Conservation (phyloP, 768 basidiomycete genomes). For the Mycena chlorophos region DNA sequence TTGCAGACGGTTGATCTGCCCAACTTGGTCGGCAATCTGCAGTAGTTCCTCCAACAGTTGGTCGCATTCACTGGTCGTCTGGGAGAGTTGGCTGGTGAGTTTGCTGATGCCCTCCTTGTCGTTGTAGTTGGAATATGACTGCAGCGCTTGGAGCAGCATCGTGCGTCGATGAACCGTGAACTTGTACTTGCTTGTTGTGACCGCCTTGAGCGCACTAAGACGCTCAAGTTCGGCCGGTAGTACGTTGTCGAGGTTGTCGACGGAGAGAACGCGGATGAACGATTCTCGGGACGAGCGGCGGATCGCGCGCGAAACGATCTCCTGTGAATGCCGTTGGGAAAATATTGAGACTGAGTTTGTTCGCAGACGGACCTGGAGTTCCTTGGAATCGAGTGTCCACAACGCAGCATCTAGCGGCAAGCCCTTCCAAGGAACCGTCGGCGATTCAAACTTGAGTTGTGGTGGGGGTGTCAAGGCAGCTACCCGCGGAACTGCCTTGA, state of each 20-base stretch:
- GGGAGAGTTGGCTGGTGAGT: conserved; percentile 58
- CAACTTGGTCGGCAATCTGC: conserved; percentile 58
- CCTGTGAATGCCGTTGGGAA: conserved; percentile 46
- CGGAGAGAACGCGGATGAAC: conserved; percentile 67
- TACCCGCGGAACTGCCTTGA: conserved; percentile 12
- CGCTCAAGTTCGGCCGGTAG: conserved; percentile 61
- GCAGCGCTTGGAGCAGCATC: conserved; percentile 71
- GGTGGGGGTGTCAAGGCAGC: conserved; percentile 49
- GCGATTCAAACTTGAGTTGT: conserved; percentile 54
- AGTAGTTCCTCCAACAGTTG: conserved; percentile 57
- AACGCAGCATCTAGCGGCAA: conserved; percentile 69
- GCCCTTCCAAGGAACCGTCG: conserved; percentile 64
- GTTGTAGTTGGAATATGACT: conserved; percentile 45
- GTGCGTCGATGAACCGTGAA: conserved; percentile 66
- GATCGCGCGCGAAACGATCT: conserved; percentile 71
- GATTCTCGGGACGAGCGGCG: conserved; percentile 67
- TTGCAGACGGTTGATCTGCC: conserved; percentile 59
- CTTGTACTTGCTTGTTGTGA: conserved; percentile 65
- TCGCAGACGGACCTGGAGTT: conserved; percentile 43
- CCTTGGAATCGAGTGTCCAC: conserved; percentile 58
- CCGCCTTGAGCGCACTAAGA: conserved; percentile 50
- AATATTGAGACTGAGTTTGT: background rate
- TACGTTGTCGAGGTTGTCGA: conserved; percentile 58
- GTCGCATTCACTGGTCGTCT: conserved; percentile 61
- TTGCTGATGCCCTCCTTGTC: conserved; percentile 38